Percentiles rank a stretch among this genome's conserved stretches.
These are phyloP conservation scores for Chrysochromulina tobinii DNA, from an alignment of 78 protist species.

Conservation along the genomic window DNA sequence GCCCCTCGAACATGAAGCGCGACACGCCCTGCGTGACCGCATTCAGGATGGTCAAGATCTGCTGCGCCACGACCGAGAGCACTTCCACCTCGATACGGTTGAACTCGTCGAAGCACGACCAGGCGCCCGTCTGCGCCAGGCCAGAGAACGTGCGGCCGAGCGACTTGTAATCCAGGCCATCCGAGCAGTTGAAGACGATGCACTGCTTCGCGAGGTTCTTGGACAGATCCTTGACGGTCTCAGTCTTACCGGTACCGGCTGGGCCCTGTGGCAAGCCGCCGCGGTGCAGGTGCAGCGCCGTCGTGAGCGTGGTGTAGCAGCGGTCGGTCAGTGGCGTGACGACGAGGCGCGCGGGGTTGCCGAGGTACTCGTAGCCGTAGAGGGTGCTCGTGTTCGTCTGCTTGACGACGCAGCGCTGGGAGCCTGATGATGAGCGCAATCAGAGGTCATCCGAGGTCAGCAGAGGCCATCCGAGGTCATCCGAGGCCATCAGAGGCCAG, in stretches of 20 bases:
- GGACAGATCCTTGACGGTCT: constrained; percentile 89
- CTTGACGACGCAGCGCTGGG: constrained; percentile 41
- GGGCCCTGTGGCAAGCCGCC: constrained; percentile 94
- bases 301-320: constrained; percentile 84
- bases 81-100: constrained; percentile 86
- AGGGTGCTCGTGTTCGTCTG: constrained; percentile 57
- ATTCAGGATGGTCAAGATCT: constrained; percentile 65
- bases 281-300: constrained; percentile 71
- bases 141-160: constrained; percentile 86
- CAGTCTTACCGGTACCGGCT: constrained; percentile 96
- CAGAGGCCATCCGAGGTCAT: too few species aligned
- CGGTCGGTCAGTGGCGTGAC: constrained; percentile 89
- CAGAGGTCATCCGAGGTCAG: too few species aligned
- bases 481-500: too few species aligned
- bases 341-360: constrained; percentile 83
- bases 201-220: constrained; percentile 70
- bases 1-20: constrained; percentile 74
- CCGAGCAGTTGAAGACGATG: constrained; percentile 88
- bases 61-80: constrained; percentile 91
- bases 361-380: constrained; percentile 86
- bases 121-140: constrained; percentile 82
- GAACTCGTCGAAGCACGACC: constrained; percentile 94
- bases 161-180: constrained; percentile 69
- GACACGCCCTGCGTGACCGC: constrained; percentile 63
- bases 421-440: too few species aligned